phyloP scores from a whole-genome alignment of 306 rosid species.

The Mimosa pudica region DNA sequence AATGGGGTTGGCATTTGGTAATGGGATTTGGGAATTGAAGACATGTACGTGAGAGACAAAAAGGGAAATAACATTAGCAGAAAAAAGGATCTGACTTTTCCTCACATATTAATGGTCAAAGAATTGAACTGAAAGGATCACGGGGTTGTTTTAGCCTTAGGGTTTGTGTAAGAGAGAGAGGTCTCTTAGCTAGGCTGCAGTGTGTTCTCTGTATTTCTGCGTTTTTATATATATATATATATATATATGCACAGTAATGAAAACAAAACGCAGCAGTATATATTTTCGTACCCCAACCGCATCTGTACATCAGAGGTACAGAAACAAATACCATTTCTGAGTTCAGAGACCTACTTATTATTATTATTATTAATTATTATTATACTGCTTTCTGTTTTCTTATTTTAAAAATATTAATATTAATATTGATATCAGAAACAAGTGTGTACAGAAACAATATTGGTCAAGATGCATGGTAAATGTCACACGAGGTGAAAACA shows the following conservation, averaged over 20 bases:
- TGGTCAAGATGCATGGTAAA: too few species aligned
- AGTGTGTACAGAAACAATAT: too few species aligned
- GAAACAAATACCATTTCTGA: constrained; percentile 15
- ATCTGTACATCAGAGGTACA: neutral
- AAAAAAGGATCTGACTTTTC: neutral
- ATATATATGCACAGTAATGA: neutral
- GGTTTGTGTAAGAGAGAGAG: neutral
- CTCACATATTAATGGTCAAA: neutral
- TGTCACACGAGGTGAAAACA: too few species aligned
- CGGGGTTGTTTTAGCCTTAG: neutral
- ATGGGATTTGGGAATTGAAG: neutral
- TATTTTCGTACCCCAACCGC: constrained; percentile 1
- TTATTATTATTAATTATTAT: too few species aligned
- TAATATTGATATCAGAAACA: too few species aligned
- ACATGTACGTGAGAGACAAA: neutral
- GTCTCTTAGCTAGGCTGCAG: neutral
- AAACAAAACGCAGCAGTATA: neutral
- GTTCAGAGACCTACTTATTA: neutral
- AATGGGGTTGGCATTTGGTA: neutral
- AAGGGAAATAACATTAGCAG: neutral
- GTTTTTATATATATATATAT: neutral
- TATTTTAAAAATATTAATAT: neutral
- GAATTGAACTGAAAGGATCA: constrained; percentile 9
- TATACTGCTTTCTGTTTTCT: neutral
- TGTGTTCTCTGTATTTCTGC: neutral